Evolutionary conservation across 805 yeast species (phyloP), one percentile per base, ranked within the genome.

Genomic region (Kluyveromyces wickerhamii): DNA sequence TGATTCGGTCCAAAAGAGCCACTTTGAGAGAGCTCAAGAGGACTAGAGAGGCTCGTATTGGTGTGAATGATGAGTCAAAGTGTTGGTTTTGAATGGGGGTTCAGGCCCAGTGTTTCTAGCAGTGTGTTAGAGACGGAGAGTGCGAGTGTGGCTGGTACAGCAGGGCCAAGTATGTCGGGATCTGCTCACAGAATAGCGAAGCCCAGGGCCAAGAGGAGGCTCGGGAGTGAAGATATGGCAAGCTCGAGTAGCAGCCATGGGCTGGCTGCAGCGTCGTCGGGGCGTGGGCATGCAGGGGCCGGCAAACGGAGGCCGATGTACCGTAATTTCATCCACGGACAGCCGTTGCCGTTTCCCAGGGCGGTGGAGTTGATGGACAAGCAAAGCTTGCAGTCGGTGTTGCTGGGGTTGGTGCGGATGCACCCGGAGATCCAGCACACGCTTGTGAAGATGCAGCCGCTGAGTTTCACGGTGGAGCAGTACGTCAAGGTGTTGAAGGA

Each of bases 351-450:
- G 6, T 35, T 59, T 4, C 40, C 48, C 12, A 42, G 63, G 30
- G 51, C 57, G n/a, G 27, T 59, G 12, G 61, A 59, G 34, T 37
- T 59, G 23, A 44, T 59, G 57, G 49, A 42, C 27, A 52, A 54
- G 27, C 49, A 49, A 11, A 54, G 51, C 35, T 24, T 59, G 30
- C 49, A 44, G 14, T 38, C 42, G 13, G 36, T 51, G 13, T 26
- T 54, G 21, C 13, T 49, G 25, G 45, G 47, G 25, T 35, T 57
- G 13, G 43, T 49, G 36, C 40, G 44, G 24, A 32, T 35, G 13
- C 46, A 55, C 33, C 62, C 60, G 16, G 45, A 48, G 27, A 35
- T 52, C 7, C 51, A 49, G 18, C 46, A 45, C 24, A 35, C 42
- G 14, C 26, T 39, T 12, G 27, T 35, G 34, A 34, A 36, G 16